phyloP scores from a whole-genome alignment of 2,329 filamentous ascomycete genomes.

The Pyricularia pennisetigena region DNA sequence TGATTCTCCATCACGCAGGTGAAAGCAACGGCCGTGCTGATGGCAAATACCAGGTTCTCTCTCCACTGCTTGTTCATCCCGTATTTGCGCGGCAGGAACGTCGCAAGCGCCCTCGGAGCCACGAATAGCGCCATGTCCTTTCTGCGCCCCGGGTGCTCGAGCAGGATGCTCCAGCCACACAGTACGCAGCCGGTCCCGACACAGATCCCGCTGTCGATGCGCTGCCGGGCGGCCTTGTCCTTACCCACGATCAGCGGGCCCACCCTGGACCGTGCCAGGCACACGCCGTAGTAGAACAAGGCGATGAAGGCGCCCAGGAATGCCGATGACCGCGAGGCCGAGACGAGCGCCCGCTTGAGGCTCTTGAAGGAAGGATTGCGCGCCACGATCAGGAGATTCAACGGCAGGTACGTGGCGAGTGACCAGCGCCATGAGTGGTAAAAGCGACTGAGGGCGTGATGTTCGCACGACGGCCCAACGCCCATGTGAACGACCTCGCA shows the following conservation, averaged over 20 bases:
- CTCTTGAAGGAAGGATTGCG: constrained; percentile 35
- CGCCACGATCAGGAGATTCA: constrained; percentile 58
- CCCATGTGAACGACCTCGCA: constrained; percentile 83
- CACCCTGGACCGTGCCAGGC: constrained; percentile 62
- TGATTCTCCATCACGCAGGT: constrained; percentile 55
- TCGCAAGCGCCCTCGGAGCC: constrained; percentile 66
- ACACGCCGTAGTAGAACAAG: constrained; percentile 79
- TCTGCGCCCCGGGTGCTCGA: constrained; percentile 55
- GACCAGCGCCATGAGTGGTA: constrained; percentile 61
- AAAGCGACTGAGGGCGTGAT: constrained; percentile 61
- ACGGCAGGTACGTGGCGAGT: constrained; percentile 65
- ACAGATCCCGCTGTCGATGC: constrained; percentile 54
- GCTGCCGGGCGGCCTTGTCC: constrained; percentile 34
- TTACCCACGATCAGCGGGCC: constrained; percentile 48
- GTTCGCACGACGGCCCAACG: constrained; percentile 62
- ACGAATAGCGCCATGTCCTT: constrained; percentile 76
- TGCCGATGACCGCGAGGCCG: constrained; percentile 60
- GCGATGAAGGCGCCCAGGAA: constrained; percentile 72
- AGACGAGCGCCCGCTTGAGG: constrained; percentile 38
- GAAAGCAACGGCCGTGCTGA: constrained; percentile 61
- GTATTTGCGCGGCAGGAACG: constrained; percentile 64
- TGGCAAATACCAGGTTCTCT: constrained; percentile 56
- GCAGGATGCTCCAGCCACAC: constrained; percentile 74
- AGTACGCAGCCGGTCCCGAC: constrained; percentile 62
- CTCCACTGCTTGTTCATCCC: constrained; percentile 50